Evolutionary conservation across 176 grass and related monocot species (phyloP).

Genomic region (Hordeum marinum): DNA sequence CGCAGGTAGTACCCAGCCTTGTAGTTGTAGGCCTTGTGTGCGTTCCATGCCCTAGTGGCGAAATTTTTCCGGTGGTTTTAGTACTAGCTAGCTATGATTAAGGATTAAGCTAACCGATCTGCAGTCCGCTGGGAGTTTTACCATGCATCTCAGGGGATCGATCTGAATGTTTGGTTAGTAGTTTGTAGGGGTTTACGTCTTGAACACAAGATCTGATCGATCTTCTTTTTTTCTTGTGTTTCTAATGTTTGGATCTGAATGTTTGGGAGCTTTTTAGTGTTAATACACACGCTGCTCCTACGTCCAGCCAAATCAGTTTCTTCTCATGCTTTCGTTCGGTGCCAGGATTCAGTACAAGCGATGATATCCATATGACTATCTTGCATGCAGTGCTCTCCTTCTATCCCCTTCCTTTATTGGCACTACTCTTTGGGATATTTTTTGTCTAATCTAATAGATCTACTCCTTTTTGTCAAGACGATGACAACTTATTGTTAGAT

Average conservation of each 20-base stretch:
- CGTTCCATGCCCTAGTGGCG: neutral
- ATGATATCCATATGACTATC: too few species aligned
- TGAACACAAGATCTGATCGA: neutral
- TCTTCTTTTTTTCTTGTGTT: neutral
- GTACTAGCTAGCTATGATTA: neutral
- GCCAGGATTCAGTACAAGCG: neutral
- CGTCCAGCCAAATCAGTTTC: neutral
- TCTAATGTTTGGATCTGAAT: neutral
- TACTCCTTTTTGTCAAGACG: too few species aligned
- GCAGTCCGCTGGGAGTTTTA: neutral
- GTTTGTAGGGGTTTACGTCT: neutral
- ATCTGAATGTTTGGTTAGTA: neutral
- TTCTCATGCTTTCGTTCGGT: neutral
- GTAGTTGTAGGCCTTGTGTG: too few species aligned
- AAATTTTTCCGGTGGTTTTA: neutral
- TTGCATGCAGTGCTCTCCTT: neutral
- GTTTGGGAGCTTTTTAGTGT: neutral
- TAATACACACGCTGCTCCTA: neutral
- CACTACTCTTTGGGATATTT: too few species aligned
- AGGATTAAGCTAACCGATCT: neutral
- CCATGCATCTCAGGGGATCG: neutral
- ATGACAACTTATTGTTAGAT: too few species aligned
- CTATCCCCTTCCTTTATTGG: too few species aligned
- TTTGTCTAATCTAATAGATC: too few species aligned
- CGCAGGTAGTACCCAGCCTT: neutral